Base-by-base conservation (phyloP, 176 grass and related monocot genomes). In the Musa troglodytarum region DNA sequence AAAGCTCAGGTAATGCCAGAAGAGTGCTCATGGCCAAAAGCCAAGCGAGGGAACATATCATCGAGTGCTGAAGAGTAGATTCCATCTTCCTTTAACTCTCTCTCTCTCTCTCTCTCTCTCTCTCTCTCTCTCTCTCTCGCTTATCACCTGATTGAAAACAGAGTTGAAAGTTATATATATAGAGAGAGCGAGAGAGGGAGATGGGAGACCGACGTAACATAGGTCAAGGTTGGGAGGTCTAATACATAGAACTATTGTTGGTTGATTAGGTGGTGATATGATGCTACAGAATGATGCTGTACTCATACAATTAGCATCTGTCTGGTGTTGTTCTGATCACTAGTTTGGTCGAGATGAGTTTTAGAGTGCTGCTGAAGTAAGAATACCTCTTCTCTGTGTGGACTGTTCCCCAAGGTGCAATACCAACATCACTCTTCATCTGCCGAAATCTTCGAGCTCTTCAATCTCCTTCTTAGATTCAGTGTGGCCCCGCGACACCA, bases 341-440 rank as follows among this genome's bases (percentile, higher is more conserved):
- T 79, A 79, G 87, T 89, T 90, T 80, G 91, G 87, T 94, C 83
- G 72, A 71, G 80, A 77, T 90, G 85, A 84, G 14, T 88, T 94
- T 90, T 94, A 94, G 91, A 90, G 91, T 94, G 80, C 75, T 62
- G 78, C 65, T 77, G 81, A 94, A 94, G 91, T 74, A 83, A 90
- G 55, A 58, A 58, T 43, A 58, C 16, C 3, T 58, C 14, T 15
- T 12, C 55, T 2, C 19, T 19, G 16, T 5, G 13, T n/a, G 19
- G 55, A 58, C 15, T 17, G 5, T 19, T 58, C 16, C 13, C 19
- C 55, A 58, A 58, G 13, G 1, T 58, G 55, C 13, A 58, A 16
- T 13, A 19, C 55, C 10, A 19, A 19, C 55, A 58, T 16, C 15
- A 2, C 13, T 58, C 3, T 43, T 43, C 34, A 5, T 43, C 34